These are phyloP conservation scores for Cinnamomum micranthum DNA, from an alignment of 164 flowering plant species.

Conservation along the genomic window DNA sequence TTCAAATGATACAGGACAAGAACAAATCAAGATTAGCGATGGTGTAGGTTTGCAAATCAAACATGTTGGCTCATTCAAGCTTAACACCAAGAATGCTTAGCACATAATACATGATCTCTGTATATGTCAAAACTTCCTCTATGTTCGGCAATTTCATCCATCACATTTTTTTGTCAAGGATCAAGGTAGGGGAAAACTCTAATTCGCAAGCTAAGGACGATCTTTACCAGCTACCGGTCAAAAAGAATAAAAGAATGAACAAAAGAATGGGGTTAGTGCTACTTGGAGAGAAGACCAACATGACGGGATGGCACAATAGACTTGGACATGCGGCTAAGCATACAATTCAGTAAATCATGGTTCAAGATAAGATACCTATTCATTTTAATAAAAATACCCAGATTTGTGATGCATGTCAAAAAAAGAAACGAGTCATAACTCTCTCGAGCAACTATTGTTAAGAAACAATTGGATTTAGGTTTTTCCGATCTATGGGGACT, in stretches of 20 bases:
- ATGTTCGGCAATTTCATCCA: background rate
- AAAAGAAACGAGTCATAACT: background rate
- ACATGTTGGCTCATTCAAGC: background rate
- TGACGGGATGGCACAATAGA: background rate
- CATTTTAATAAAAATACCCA: background rate
- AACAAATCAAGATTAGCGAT: background rate
- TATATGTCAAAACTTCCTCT: background rate
- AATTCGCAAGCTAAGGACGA: background rate
- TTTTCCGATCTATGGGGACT: background rate
- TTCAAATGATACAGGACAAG: background rate
- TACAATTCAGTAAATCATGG: background rate
- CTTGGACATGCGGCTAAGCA: background rate
- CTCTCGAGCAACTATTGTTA: background rate
- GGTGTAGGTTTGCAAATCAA: background rate
- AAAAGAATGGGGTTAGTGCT: background rate
- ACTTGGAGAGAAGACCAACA: background rate
- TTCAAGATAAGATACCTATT: background rate
- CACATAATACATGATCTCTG: background rate
- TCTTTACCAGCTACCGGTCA: background rate
- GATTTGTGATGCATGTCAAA: background rate
- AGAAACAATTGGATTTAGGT: too few relatives aligned
- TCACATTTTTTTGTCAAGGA: conserved; percentile 1
- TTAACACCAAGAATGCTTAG: background rate
- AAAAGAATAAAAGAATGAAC: background rate
- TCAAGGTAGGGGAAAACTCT: background rate